Base-by-base conservation (phyloP, 2,329 filamentous ascomycete genomes). In the Botrytis aclada region DNA sequence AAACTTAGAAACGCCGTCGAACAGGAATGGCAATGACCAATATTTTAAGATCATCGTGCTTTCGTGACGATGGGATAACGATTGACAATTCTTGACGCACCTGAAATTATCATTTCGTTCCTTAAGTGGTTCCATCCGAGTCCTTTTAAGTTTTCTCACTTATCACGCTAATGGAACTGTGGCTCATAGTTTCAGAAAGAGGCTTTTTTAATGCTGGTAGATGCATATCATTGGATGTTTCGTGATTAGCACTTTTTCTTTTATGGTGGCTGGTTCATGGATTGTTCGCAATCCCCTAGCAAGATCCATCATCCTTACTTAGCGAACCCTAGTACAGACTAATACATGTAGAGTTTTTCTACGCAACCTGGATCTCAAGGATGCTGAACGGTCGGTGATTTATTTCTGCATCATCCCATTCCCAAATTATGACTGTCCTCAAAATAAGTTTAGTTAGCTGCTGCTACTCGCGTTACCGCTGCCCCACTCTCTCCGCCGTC, bases 111-210 rank as follows among this genome's bases (percentile, higher is more conserved):
- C 25, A 41, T 62, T 29, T 70, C 25, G 37, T 63, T 63, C 37
- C 34, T 61, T 39, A 63, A 58, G 67, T 61, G 60, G 39, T 62
- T 43, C 56, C 69, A 29, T 34, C 41, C 56, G 41, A 41, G 58
- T 70, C 58, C 25, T 61, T 29, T 56, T 9, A 56, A 56, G 14
- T 56, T 56, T 56, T 29, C 51, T 56, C n/a, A 56, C 51, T 56
- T 56, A 56, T 56, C 25, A 37, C 20, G 10, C 45, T n/a, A 54
- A 45, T 39, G n/a, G 37, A 62, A 66, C 41, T 71, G 70, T 71
- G 70, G 61, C 70, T 71, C 47, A 54, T 66, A 71, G 70, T 71
- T 67, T 71, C 70, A 71, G 61, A 45, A 58, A 66, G 61, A 58
- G 37, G 61, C 25, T 18, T 43, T 66, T 58, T n/a, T 16, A 4